Percentiles rank a stretch among this genome's conserved stretches.
phyloP scores from a whole-genome alignment of 2,329 filamentous ascomycete species.

The Aspergillus sclerotialis region DNA sequence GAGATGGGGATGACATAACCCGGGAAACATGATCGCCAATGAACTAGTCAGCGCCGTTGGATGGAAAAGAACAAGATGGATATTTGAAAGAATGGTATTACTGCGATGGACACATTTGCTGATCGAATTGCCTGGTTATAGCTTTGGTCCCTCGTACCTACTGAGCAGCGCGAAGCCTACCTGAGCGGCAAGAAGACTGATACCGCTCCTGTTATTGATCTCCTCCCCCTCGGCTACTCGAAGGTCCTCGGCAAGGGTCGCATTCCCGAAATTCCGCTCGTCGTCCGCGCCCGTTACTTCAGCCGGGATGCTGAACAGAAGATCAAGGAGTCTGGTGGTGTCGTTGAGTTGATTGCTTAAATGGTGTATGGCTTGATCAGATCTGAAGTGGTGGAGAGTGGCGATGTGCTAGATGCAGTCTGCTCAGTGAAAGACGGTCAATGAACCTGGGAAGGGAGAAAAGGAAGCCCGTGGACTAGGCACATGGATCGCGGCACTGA shows the following conservation, averaged over 20 bases:
- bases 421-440: constrained; percentile 23
- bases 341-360: constrained; percentile 92
- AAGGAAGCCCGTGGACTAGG: constrained; percentile 22
- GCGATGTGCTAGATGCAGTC: constrained; percentile 23
- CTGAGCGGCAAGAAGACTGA: constrained; percentile 71
- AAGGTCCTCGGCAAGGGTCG: constrained; percentile 99
- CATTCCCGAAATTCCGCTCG: constrained; percentile 83
- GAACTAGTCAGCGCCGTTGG: background rate
- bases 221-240: constrained; percentile 93
- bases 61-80: constrained; percentile 1
- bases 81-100: constrained; percentile 1
- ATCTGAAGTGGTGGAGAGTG: constrained; percentile 20
- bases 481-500: constrained; percentile 23
- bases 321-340: constrained; percentile 96
- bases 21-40: background rate
- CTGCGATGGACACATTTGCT: constrained; percentile 7
- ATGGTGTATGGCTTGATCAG: constrained; percentile 21
- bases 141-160: constrained; percentile 93
- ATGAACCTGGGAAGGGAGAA: constrained; percentile 23
- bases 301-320: constrained; percentile 96
- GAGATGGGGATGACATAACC: constrained; percentile 1
- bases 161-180: constrained; percentile 90
- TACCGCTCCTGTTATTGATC: constrained; percentile 95
- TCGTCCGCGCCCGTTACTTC: constrained; percentile 93
- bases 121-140: constrained; percentile 31